Conservation (phyloP, 2,329 filamentous ascomycete species). For the Botrytis pseudocinerea region DNA sequence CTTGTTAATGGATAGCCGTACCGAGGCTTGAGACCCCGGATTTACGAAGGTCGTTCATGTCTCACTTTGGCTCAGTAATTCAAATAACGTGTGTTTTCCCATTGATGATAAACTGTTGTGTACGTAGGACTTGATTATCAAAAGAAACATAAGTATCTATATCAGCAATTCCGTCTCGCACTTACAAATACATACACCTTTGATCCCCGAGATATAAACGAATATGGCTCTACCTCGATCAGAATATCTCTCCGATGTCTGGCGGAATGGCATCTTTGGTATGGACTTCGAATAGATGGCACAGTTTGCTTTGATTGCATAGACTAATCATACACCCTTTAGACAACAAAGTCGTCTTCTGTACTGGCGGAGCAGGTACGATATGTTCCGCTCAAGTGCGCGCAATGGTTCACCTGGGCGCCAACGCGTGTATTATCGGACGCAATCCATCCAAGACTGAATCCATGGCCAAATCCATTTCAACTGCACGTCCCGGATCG, state of each 20-base stretch:
- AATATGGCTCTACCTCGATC: conserved; percentile 57
- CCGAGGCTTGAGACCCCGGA: conserved; percentile 1
- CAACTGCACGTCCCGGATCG: conserved; percentile 72
- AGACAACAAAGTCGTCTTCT: conserved; percentile 90
- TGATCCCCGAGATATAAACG: background rate
- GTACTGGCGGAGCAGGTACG: conserved; percentile 88
- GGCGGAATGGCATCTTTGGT: conserved; percentile 89
- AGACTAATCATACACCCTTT: conserved; percentile 25
- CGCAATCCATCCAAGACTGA: conserved; percentile 89
- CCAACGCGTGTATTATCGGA: conserved; percentile 91
- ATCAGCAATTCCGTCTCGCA: background rate
- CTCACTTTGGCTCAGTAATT: background rate
- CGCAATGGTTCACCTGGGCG: conserved; percentile 86
- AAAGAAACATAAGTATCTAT: background rate
- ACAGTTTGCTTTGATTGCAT: background rate
- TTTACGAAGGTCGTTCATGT: background rate
- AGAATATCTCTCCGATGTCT: conserved; percentile 78
- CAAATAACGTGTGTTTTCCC: background rate
- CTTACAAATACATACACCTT: background rate
- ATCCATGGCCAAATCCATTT: conserved; percentile 75
- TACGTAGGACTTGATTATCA: too few relatives aligned
- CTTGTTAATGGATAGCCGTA: background rate
- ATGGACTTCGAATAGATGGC: conserved; percentile 35
- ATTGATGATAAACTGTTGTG: background rate
- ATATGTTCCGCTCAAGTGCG: conserved; percentile 95